phyloP scores from a whole-genome alignment of 257 asterid species.

The Ocimum tenuiflorum region DNA sequence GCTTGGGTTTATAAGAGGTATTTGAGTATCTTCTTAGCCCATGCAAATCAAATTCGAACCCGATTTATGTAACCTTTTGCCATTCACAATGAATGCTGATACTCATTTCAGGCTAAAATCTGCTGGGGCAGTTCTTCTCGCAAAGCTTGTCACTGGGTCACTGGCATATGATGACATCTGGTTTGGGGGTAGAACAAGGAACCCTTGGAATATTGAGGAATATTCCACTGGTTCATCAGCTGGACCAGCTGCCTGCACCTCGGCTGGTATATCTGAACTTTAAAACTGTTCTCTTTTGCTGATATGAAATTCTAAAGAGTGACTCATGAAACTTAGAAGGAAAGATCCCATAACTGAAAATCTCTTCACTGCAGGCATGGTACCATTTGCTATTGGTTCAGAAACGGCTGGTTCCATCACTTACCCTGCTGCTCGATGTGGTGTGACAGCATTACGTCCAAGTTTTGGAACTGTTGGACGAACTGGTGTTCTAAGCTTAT shows the following conservation, averaged over 20 bases:
- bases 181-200: constrained; percentile 96
- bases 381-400: constrained; percentile 91
- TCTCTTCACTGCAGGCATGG: constrained; percentile 42
- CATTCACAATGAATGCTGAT: background rate
- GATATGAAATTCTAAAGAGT: too few relatives aligned
- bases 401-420: constrained; percentile 94
- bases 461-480: constrained; percentile 84
- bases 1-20: constrained; percentile 98
- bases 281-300: background rate
- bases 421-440: constrained; percentile 91
- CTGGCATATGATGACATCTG: constrained; percentile 91
- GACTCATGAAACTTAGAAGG: too few relatives aligned
- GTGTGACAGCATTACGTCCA: constrained; percentile 85
- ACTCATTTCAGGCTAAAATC: constrained; percentile 56
- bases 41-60: background rate
- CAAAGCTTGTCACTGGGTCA: constrained; percentile 81
- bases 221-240: constrained; percentile 96
- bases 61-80: background rate
- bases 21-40: background rate
- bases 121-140: constrained; percentile 86
- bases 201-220: constrained; percentile 94
- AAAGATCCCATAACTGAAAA: background rate
- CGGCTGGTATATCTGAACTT: constrained; percentile 51
- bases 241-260: constrained; percentile 88
- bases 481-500: constrained; percentile 84